Conservation (phyloP, 2,329 filamentous ascomycete genomes). For the Leptoxyphium fumago region DNA sequence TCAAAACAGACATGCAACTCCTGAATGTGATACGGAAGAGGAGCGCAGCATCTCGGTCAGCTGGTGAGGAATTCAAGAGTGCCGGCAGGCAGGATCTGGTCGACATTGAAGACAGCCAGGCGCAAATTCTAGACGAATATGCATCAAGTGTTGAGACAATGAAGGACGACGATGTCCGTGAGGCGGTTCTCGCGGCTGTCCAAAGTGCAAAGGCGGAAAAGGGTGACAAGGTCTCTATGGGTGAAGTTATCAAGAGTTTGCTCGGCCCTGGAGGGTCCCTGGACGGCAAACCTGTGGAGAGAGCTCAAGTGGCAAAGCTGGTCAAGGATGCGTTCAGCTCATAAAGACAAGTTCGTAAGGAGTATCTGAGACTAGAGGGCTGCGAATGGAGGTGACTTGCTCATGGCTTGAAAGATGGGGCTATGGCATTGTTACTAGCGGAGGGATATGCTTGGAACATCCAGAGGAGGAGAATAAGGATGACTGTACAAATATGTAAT, state of each 20-base stretch:
- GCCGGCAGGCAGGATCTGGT: constrained; percentile 55
- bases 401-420: too few relatives aligned
- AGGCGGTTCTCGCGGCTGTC: constrained; percentile 38
- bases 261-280: constrained; percentile 36
- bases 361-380: too few relatives aligned
- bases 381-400: too few relatives aligned
- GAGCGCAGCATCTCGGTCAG: constrained; percentile 41
- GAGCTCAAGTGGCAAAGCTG: constrained; percentile 43
- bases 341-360: background rate
- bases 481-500: too few relatives aligned
- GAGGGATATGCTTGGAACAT: too few relatives aligned
- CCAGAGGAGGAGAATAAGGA: too few relatives aligned
- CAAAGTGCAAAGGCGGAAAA: constrained; percentile 36
- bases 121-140: constrained; percentile 52
- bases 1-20: constrained; percentile 55
- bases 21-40: constrained; percentile 53
- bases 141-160: constrained; percentile 43
- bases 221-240: constrained; percentile 34
- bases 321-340: constrained; percentile 33
- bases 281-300: constrained; percentile 51
- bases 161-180: constrained; percentile 42
- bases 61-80: constrained; percentile 46
- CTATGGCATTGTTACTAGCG: too few relatives aligned
- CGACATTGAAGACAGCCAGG: constrained; percentile 53
- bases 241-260: constrained; percentile 49